phyloP scores from a whole-genome alignment of 768 basidiomycete species.

The Russula vinacea region DNA sequence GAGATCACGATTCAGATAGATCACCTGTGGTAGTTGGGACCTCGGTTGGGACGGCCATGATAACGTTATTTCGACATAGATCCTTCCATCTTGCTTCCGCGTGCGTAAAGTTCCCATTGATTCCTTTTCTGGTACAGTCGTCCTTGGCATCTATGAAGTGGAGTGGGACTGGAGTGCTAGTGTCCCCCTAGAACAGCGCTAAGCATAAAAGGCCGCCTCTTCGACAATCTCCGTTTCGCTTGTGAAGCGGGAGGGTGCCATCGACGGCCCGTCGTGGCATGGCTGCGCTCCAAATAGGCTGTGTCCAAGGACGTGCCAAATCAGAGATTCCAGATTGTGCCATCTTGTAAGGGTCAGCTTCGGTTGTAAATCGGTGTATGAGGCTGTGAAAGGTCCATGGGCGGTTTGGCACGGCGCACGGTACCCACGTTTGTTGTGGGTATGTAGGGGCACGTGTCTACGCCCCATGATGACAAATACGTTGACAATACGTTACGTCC shows the following conservation, averaged over 20 bases:
- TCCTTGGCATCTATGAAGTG: not conserved
- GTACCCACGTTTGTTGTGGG: not conserved
- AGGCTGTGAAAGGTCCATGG: not conserved
- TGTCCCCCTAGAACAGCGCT: not conserved
- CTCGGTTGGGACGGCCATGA: not conserved
- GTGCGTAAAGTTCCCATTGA: not conserved
- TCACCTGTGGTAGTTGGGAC: slow-evolving; percentile 15
- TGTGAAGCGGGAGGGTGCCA: not conserved
- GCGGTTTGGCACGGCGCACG: not conserved
- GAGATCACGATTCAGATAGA: not conserved
- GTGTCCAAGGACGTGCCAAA: not conserved
- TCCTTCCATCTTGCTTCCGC: slow-evolving; percentile 1
- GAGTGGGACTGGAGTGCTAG: not conserved
- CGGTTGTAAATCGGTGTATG: not conserved
- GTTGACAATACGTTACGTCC: too few species aligned
- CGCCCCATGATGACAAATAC: not conserved
- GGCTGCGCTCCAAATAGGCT: not conserved
- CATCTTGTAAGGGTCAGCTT: not conserved
- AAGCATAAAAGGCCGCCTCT: not conserved
- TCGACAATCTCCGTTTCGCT: not conserved
- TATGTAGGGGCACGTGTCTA: not conserved
- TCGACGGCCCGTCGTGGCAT: not conserved
- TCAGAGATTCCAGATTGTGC: not conserved
- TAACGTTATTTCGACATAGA: slow-evolving; percentile 5
- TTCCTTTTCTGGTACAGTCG: not conserved